Conservation (phyloP, 2,329 filamentous ascomycete genomes). For the Periconia digitata region DNA sequence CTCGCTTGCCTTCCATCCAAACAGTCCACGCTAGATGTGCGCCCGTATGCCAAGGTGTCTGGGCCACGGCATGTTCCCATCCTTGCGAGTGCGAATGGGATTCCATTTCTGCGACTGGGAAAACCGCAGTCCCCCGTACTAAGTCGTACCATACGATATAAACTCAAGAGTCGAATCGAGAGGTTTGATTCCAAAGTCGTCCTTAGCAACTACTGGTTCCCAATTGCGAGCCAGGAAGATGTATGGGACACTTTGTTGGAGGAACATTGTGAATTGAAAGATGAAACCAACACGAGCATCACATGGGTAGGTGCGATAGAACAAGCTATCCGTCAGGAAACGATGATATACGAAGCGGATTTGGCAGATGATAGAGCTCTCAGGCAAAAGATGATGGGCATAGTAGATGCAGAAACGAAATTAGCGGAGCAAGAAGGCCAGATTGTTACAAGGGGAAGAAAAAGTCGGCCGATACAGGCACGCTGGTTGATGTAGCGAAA, state of each 20-base stretch:
- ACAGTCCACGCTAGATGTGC: slow-evolving; percentile 51
- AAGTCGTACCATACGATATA: slow-evolving; percentile 59
- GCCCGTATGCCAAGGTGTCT: slow-evolving; percentile 52
- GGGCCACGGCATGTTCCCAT: slow-evolving; percentile 61
- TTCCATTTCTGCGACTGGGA: slow-evolving; percentile 66
- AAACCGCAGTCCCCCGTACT: slow-evolving; percentile 67
- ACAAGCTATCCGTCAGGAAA: slow-evolving; percentile 19
- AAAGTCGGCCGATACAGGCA: slow-evolving; percentile 20
- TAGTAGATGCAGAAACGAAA: slow-evolving; percentile 52
- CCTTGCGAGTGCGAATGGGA: slow-evolving; percentile 56
- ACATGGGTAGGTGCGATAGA: slow-evolving; percentile 36
- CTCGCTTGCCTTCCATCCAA: slow-evolving; percentile 40
- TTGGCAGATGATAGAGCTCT: slow-evolving; percentile 32
- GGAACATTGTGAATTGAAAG: slow-evolving; percentile 21
- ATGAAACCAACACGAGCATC: slow-evolving; percentile 15
- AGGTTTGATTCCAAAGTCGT: slow-evolving; percentile 44
- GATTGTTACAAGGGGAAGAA: slow-evolving; percentile 30
- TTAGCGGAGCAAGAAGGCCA: slow-evolving; percentile 45
- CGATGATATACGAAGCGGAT: slow-evolving; percentile 16
- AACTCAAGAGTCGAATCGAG: slow-evolving; percentile 49
- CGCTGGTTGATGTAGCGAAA: slow-evolving; percentile 14
- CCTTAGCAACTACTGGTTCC: slow-evolving; percentile 47
- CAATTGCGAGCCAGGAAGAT: slow-evolving; percentile 49
- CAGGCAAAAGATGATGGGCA: slow-evolving; percentile 47
- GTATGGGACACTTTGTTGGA: slow-evolving; percentile 49